Conservation (phyloP, 352 stramenopile species). For the Pythium rishiriense region DNA sequence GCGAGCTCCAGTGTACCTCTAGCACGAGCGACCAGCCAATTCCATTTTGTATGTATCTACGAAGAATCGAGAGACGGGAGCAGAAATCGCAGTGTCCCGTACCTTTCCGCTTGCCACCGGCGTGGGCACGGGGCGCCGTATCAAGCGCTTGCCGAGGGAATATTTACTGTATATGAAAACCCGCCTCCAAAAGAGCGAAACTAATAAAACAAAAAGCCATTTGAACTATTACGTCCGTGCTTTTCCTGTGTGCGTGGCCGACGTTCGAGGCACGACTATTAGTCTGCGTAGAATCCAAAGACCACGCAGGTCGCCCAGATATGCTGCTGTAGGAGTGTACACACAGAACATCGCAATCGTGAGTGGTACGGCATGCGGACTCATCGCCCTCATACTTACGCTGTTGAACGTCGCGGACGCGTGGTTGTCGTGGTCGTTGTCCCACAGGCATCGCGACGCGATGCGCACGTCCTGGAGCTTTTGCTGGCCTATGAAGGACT, state of each 20-base stretch:
- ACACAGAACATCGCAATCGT: no score
- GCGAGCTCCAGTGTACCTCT: slow-evolving; percentile 15
- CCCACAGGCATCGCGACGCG: slow-evolving; percentile 93
- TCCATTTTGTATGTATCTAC: slow-evolving; percentile 32
- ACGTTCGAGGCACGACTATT: slow-evolving; percentile 1
- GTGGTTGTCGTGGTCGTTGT: slow-evolving; percentile 94
- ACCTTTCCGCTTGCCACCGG: not conserved
- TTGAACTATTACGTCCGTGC: slow-evolving; percentile 10
- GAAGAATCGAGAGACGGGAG: slow-evolving; percentile 9
- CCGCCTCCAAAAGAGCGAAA: slow-evolving; percentile 12
- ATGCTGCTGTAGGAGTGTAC: slow-evolving; percentile 68
- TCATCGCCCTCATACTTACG: slow-evolving; percentile 49
- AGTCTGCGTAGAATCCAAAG: slow-evolving; percentile 92
- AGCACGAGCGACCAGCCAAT: slow-evolving; percentile 9
- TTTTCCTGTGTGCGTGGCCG: slow-evolving; percentile 5
- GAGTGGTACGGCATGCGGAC: no score
- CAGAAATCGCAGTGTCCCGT: not conserved
- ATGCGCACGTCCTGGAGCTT: slow-evolving; percentile 93
- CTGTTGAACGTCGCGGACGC: slow-evolving; percentile 87
- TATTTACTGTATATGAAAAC: slow-evolving; percentile 36
- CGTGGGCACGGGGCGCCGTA: not conserved
- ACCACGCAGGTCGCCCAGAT: slow-evolving; percentile 90
- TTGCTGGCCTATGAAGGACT: slow-evolving; percentile 93
- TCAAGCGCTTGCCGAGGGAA: not conserved
- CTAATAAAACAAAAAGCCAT: slow-evolving; percentile 29